Base-by-base conservation (phyloP, 116 monocot genomes). In the Iris pallida region DNA sequence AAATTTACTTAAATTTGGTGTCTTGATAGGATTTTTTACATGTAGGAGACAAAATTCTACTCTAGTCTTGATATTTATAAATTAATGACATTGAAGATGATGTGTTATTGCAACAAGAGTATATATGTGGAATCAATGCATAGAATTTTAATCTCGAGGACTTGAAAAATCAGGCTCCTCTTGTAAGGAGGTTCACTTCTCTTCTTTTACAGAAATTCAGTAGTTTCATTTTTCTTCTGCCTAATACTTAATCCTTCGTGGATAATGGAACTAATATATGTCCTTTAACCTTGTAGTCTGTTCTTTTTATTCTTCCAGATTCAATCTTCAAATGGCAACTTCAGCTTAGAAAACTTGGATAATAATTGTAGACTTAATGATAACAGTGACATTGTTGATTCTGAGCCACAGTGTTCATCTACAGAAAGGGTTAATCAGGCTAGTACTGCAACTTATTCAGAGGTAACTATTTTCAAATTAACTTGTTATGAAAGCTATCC, bases 61-160 rank as follows among this genome's bases (percentile, higher is more conserved):
- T 30, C 30, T 30, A 30, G 3, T 30, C 30, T 30, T 30, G 30
- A 30, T 30, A 30, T 30, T 30, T 30, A 1, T 30, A 30, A 30
- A 30, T 30, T 30, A 30, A 30, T 30, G 30, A 30, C 30, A 30
- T 30, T 30, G 30, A 30, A 30, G 30, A 30, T 30, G 30, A 30
- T 30, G 30, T 30, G 0, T 30, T 30, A 30, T 30, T 30, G 30
- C 30, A 30, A 3, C 30, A 30, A 30, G 30, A 92, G 53, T 98
- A 98, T 60, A 98, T 92, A 60, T 73, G 81, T 46, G 98, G 98
- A 76, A 88, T 98, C 61, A 98, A 93, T 71, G 93, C 73, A 16
- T 98, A 93, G 98, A 93, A 98, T 77, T 98, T 98, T 73, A 92
- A 98, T 76, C 55, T 98, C 19, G 90, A 98, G 55, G 98, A 98